Evolutionary conservation across 1,139 yeast species (phyloP), one percentile per base, ranked within the genome.

Genomic region (Yamadazyma dendronema): DNA sequence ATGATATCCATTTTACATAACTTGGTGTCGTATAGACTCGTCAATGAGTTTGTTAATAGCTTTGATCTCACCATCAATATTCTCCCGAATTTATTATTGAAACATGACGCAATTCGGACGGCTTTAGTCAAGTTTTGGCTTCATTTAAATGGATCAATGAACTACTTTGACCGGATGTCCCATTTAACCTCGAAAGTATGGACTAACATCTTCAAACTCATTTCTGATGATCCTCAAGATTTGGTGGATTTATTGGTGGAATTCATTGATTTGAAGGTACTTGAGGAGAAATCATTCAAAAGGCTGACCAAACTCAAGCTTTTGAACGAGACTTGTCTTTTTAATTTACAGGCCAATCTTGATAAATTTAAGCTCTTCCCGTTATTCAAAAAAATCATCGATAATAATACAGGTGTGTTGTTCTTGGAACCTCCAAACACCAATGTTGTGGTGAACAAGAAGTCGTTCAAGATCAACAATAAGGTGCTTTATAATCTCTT

Each of bases 241-340:
- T 44, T 72, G 1, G 59, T 81, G 19, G 44, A 47, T 1, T 47
- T 53, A 19, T 65, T 82, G 0, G 42, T 88, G 3, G 54, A 60
- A 0, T 70, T 79, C 24, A 61, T 88, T 38, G 75, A 69, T 12
- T 52, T 62, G 1, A 64, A 66, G 23, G 71, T 90, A 2, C 54
- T 88, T 28, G 57, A 61, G 23, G 97, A 90, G 48, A 54, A 67
- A 1, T 67, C 76, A 12, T 84, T 81, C 52, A 77, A 79, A 46
- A 82, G 81, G 50, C 67, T 82, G 40, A 76, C 89, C 1, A 90
- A 89, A 55, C 76, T 88, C 48, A 79, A 79, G 46, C 74, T 89
- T 14, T 75, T 90, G 51, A 88, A 86, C 50, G 97, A 90, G 52
- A 78, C 85, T 68, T 77, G 84, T 22, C 57, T 89, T 47, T 71